phyloP scores from a whole-genome alignment of 73 alveolate species.

The Paramecium tetraurelia region DNA sequence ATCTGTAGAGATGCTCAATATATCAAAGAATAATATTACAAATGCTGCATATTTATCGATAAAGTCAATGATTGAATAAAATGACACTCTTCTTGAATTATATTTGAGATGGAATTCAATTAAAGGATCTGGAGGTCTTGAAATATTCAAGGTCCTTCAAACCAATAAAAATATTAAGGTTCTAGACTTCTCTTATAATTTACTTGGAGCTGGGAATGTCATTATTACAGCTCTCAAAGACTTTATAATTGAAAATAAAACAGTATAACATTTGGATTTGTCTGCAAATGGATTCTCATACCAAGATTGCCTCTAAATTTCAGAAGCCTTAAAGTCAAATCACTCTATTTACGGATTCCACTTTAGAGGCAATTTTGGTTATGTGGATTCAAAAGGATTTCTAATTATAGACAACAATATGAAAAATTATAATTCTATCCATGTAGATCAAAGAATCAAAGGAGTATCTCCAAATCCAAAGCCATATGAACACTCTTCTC shows the following conservation, averaged over 20 bases:
- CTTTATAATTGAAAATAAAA: slow-evolving; percentile 38
- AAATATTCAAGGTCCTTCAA: slow-evolving; percentile 30
- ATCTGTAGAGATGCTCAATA: slow-evolving; percentile 30
- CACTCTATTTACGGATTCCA: slow-evolving; percentile 58
- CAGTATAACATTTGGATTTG: slow-evolving; percentile 43
- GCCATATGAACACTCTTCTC: slow-evolving; percentile 8
- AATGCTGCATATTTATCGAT: not conserved
- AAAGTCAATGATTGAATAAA: not conserved
- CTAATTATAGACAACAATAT: not conserved
- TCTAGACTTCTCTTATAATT: slow-evolving; percentile 44
- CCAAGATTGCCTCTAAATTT: slow-evolving; percentile 2
- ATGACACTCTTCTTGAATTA: slow-evolving; percentile 19
- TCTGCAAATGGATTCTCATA: slow-evolving; percentile 14
- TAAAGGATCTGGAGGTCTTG: slow-evolving; percentile 23
- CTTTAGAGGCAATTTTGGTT: slow-evolving; percentile 57
- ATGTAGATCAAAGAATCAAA: not conserved
- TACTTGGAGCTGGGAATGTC: not conserved
- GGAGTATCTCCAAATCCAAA: slow-evolving; percentile 15
- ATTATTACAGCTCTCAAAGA: slow-evolving; percentile 3
- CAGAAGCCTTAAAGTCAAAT: slow-evolving; percentile 31
- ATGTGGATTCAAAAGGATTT: slow-evolving; percentile 60
- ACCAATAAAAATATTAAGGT: slow-evolving; percentile 44
- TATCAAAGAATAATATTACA: slow-evolving; percentile 33
- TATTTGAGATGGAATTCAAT: slow-evolving; percentile 53
- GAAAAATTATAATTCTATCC: slow-evolving; percentile 26